phyloP scores from a whole-genome alignment of 2,329 filamentous ascomycete genomes.

The Claviceps paspali region DNA sequence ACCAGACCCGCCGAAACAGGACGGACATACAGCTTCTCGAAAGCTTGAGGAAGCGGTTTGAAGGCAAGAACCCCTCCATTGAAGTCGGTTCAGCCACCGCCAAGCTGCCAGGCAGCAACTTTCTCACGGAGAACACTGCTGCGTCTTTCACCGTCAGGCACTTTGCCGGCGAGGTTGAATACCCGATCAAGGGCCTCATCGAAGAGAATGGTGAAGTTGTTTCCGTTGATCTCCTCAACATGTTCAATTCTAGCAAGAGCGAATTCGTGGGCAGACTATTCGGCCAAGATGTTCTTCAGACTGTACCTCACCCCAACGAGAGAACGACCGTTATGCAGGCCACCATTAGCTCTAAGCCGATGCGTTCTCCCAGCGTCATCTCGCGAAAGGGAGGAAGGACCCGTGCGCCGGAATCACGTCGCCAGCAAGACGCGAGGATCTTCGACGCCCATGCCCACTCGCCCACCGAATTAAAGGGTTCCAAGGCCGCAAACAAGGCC shows the following conservation, averaged over 20 bases:
- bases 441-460: constrained; percentile 14
- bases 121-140: constrained; percentile 65
- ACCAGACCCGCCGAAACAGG: constrained; percentile 81
- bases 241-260: constrained; percentile 77
- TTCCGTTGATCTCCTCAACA: constrained; percentile 86
- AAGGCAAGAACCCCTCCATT: constrained; percentile 87
- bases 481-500: constrained; percentile 17
- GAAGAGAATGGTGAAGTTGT: constrained; percentile 96
- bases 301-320: constrained; percentile 85
- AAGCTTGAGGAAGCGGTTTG: constrained; percentile 80
- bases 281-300: constrained; percentile 88
- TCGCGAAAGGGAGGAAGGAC: constrained; percentile 49
- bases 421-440: constrained; percentile 22
- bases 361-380: constrained; percentile 85
- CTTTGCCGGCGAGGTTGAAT: constrained; percentile 93
- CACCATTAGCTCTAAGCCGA: constrained; percentile 87
- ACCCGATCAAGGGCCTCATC: constrained; percentile 69
- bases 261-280: constrained; percentile 82
- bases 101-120: constrained; percentile 75
- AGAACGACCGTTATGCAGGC: constrained; percentile 86
- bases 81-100: constrained; percentile 59
- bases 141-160: constrained; percentile 84
- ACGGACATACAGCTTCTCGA: constrained; percentile 84
- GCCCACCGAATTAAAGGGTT: constrained; percentile 24
- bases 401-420: constrained; percentile 21